Conservation (phyloP, 768 basidiomycete species). For the Suillus sp. region DNA sequence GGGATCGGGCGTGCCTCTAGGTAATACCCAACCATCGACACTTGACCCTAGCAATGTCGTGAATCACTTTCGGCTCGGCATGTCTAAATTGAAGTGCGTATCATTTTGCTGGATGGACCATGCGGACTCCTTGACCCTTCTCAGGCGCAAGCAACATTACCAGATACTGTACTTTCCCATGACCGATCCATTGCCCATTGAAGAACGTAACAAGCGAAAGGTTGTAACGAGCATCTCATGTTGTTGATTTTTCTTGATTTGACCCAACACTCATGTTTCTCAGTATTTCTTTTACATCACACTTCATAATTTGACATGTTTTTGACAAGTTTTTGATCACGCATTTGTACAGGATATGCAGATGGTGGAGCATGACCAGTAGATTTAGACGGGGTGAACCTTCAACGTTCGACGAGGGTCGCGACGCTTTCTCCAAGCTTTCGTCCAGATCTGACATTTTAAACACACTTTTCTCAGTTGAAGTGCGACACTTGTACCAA, state of each 20-base stretch:
- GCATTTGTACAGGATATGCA: neutral
- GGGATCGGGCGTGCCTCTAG: conserved; percentile 3
- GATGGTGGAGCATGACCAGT: neutral
- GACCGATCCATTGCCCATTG: conserved; percentile 56
- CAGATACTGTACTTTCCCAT: conserved; percentile 87
- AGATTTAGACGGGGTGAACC: neutral
- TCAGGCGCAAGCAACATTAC: conserved; percentile 52
- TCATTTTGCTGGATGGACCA: neutral
- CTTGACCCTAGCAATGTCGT: conserved; percentile 40
- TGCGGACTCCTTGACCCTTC: conserved; percentile 1
- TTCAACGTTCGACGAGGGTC: neutral
- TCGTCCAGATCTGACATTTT: neutral
- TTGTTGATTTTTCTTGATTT: conserved; percentile 18
- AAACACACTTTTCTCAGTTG: neutral
- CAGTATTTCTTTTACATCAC: neutral
- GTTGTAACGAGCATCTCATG: conserved; percentile 53
- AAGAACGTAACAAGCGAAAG: conserved; percentile 51
- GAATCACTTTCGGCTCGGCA: conserved; percentile 52
- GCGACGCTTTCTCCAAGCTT: neutral
- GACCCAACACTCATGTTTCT: neutral
- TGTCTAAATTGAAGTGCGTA: conserved; percentile 45
- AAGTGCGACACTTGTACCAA: neutral
- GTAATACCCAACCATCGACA: conserved; percentile 1
- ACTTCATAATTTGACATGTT: conserved; percentile 2
- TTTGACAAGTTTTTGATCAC: conserved; percentile 3